phyloP scores from a whole-genome alignment of 345 rosid genomes.

The Garcia nutans region DNA sequence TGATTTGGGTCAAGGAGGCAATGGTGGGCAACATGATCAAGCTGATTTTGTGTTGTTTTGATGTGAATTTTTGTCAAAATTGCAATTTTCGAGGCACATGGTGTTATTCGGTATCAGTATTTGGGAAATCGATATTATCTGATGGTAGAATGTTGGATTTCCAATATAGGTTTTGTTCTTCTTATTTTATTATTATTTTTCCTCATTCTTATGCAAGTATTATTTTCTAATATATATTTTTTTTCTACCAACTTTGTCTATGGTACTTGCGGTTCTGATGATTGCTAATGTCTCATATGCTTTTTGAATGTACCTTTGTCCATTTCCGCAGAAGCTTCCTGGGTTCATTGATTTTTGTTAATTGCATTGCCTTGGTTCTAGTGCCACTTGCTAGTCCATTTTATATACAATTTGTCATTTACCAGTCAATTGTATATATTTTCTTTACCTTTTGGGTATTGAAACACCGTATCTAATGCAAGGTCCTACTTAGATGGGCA shows the following conservation, averaged over 20 bases:
- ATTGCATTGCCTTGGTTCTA: neutral
- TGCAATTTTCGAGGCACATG: conserved; percentile 3
- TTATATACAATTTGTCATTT: neutral
- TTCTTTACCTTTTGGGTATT: neutral
- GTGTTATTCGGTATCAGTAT: conserved; percentile 16
- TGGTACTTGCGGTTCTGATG: neutral
- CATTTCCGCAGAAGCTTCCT: neutral
- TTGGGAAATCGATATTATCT: conserved; percentile 16
- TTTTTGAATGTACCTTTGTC: neutral
- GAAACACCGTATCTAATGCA: neutral
- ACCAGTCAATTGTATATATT: neutral
- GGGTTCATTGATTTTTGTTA: neutral
- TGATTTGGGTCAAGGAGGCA: conserved; percentile 20
- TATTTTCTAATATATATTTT: neutral
- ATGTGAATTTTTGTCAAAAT: conserved; percentile 4
- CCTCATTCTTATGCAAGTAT: neutral
- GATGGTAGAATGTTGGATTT: conserved; percentile 19
- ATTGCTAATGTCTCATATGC: neutral
- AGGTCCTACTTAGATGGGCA: neutral
- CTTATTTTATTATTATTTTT: neutral
- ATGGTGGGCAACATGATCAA: conserved; percentile 10
- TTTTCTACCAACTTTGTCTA: neutral
- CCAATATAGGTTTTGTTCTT: conserved; percentile 8
- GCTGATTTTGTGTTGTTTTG: conserved; percentile 10
- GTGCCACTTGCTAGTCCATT: neutral